Conservation (phyloP, 345 rosid genomes). For the Turritis glabra region DNA sequence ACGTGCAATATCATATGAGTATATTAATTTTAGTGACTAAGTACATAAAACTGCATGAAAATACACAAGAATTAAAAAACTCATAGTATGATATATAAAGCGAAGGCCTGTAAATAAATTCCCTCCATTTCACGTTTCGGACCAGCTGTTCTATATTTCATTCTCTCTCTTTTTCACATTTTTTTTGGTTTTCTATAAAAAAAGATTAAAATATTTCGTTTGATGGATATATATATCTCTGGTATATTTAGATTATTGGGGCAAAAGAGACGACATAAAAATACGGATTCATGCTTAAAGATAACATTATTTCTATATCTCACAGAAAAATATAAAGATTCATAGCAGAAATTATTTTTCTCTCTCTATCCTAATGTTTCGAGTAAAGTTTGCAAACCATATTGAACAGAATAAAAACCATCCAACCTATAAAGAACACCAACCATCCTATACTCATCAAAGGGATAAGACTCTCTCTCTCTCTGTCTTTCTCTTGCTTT, state of each 20-base stretch:
- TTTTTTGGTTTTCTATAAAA: background rate
- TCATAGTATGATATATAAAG: constrained; percentile 14
- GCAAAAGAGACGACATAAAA: constrained; percentile 22
- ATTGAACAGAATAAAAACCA: constrained; percentile 33
- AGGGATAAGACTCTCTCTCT: constrained; percentile 29
- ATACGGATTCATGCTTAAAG: constrained; percentile 35
- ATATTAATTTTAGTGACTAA: background rate
- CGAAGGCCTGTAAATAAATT: constrained; percentile 16
- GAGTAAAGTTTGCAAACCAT: constrained; percentile 29
- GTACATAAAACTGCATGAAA: constrained; percentile 11
- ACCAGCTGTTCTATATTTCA: constrained; percentile 29
- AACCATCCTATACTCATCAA: constrained; percentile 38
- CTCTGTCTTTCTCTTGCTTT: constrained; percentile 17
- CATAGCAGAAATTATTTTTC: constrained; percentile 2
- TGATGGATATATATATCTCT: background rate
- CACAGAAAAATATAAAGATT: constrained; percentile 30
- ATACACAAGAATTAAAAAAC: background rate
- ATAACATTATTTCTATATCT: constrained; percentile 13
- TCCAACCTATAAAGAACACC: constrained; percentile 40
- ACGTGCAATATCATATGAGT: constrained; percentile 32
- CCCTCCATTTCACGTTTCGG: constrained; percentile 33
- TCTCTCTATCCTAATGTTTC: constrained; percentile 23
- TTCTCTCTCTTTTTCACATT: constrained; percentile 3
- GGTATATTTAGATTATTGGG: constrained; percentile 13
- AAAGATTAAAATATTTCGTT: background rate